Base-by-base conservation (phyloP, 768 basidiomycete species). In the Agaricus sinodeliciosus region DNA sequence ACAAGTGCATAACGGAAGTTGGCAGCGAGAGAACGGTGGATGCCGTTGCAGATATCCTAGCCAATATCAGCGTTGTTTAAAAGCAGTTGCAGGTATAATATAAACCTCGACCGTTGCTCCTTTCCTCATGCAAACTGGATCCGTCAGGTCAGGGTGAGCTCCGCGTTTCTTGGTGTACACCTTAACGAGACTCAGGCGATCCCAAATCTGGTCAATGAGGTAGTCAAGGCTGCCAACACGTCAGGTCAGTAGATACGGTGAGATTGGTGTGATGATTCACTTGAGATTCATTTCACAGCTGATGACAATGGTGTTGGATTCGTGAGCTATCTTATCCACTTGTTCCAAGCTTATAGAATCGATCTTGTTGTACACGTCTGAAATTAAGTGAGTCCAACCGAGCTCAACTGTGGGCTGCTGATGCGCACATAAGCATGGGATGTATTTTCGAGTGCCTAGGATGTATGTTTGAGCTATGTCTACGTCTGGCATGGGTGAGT, bases 161-260 rank as follows among this genome's bases (percentile, higher is more conserved):
- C 95, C 96, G 41, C 96, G 79, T 66, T 94, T 94, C 71, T 99
- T 99, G 2, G 96, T 99, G 68, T 97, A 99, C 42, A 99, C 82
- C 63, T 94, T 94, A 50, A 87, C 87, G 6, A 91, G 77, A 48
- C 77, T 72, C n/a, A 93, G 77, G 54, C 87, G 81, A 26, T 84
- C 85, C 87, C 86, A 90, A 56, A 90, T 83, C 18, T 82, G 78
- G 57, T 86, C 85, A 51, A 89, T 79, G 35, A 90, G 75, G 62
- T 88, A 82, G 62, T 81, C 77, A 49, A 90, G 69, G 65, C 88
- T 90, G 47, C 27, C 47, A 18, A 36, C 46, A 16, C 0, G 51
- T 54, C 50, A 57, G 48, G 26, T 54, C 6, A 57, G 49, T n/a
- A 56, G 45, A 43, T 49, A 19, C 44, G 42, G 25, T 31, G 12